phyloP scores from a whole-genome alignment of 352 stramenopile species.

The Pythium periplocum region DNA sequence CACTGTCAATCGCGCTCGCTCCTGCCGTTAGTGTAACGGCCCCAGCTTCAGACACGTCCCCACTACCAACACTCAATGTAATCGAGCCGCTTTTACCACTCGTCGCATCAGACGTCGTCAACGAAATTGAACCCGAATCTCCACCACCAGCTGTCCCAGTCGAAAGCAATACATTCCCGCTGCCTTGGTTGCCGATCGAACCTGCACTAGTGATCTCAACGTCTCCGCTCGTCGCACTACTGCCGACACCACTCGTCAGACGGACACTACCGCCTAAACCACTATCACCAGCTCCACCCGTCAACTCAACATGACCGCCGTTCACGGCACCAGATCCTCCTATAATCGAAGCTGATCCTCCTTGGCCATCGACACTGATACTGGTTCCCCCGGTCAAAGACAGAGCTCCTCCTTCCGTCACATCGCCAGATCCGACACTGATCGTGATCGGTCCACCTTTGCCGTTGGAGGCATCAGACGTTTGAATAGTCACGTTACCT shows the following conservation, averaged over 20 bases:
- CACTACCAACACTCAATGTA: slow-evolving; percentile 10
- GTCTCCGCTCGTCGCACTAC: background rate
- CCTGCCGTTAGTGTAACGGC: slow-evolving; percentile 1
- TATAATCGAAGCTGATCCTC: too few species aligned
- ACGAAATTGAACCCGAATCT: slow-evolving; percentile 6
- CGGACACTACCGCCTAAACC: background rate
- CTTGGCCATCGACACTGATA: too few species aligned
- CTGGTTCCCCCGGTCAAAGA: too few species aligned
- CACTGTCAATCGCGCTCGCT: slow-evolving; percentile 8
- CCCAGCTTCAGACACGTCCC: slow-evolving; percentile 2
- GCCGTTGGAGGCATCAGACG: too few species aligned
- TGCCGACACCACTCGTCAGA: slow-evolving; percentile 1
- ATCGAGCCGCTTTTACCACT: slow-evolving; percentile 10
- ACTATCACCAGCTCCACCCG: slow-evolving; percentile 2
- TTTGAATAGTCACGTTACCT: slow-evolving; percentile 5
- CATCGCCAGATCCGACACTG: too few species aligned
- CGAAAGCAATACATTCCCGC: too few species aligned
- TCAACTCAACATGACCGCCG: too few species aligned
- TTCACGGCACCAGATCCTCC: too few species aligned
- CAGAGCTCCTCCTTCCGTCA: too few species aligned
- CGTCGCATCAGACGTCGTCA: slow-evolving; percentile 8
- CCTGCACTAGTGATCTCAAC: background rate
- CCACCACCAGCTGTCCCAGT: slow-evolving; percentile 3
- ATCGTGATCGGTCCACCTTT: too few species aligned
- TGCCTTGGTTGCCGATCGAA: too few species aligned